Evolutionary conservation across 805 yeast genomes (phyloP).

Genomic region (Kuraishia floccosa): DNA sequence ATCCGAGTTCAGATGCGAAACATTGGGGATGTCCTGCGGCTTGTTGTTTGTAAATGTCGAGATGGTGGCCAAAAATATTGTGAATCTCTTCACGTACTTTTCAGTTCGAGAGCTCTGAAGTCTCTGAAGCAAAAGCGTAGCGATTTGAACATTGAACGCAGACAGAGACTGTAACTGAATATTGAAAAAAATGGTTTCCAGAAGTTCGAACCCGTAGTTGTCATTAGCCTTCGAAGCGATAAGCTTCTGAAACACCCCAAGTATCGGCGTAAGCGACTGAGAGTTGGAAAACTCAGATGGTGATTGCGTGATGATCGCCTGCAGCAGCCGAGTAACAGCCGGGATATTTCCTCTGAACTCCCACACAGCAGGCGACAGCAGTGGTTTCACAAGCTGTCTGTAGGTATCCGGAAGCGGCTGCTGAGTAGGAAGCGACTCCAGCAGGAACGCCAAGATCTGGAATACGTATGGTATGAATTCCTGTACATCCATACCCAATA

Average conservation of each 20-base stretch:
- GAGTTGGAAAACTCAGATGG: constrained; percentile 24
- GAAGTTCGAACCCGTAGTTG: constrained; percentile 70
- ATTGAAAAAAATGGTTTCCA: constrained; percentile 54
- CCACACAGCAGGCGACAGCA: constrained; percentile 89
- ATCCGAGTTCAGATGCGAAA: constrained; percentile 11
- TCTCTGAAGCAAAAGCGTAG: constrained; percentile 66
- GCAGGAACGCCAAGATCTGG: constrained; percentile 74
- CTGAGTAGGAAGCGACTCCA: constrained; percentile 45
- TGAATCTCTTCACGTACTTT: constrained; percentile 61
- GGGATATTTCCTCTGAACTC: constrained; percentile 90
- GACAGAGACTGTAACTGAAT: constrained; percentile 39
- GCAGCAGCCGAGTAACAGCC: constrained; percentile 73
- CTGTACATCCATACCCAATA: constrained; percentile 76
- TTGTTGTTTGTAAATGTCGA: constrained; percentile 15
- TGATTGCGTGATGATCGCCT: constrained; percentile 47
- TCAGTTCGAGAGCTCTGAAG: constrained; percentile 77
- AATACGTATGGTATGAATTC: constrained; percentile 91
- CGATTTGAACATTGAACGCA: constrained; percentile 58
- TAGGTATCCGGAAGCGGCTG: constrained; percentile 52
- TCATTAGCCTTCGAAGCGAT: constrained; percentile 81
- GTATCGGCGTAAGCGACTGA: constrained; percentile 53
- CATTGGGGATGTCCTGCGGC: constrained; percentile 9
- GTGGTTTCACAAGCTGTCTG: constrained; percentile 61
- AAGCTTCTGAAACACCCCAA: constrained; percentile 95
- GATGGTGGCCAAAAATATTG: constrained; percentile 40